These are phyloP conservation scores for Aquilaria yunnanensis DNA, from an alignment of 345 rosid genomes.

Conservation along the genomic window DNA sequence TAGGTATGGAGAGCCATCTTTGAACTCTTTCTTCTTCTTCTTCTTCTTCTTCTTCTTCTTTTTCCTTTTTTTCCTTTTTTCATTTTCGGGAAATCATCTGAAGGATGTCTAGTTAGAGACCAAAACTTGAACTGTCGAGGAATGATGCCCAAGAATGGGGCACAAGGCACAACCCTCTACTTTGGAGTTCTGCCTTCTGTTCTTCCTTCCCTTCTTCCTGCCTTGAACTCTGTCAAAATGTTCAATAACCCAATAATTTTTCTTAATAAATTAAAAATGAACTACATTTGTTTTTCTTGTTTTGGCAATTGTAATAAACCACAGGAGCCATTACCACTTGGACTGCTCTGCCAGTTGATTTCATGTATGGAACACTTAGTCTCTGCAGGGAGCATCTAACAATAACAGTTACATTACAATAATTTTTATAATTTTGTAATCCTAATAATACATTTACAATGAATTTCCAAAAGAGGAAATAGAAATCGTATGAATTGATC, in stretches of 20 bases:
- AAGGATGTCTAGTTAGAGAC: background rate
- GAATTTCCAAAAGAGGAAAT: too few species aligned
- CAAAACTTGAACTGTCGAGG: slow-evolving; percentile 6
- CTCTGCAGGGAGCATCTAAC: slow-evolving; percentile 18
- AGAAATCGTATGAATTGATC: background rate
- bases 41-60: too few species aligned
- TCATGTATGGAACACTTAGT: slow-evolving; percentile 33
- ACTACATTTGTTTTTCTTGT: background rate
- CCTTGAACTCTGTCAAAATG: slow-evolving; percentile 13
- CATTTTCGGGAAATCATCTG: background rate
- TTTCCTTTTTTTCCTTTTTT: too few species aligned
- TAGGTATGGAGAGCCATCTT: too few species aligned
- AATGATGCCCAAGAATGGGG: slow-evolving; percentile 24
- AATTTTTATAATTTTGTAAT: too few species aligned
- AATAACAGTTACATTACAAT: too few species aligned
- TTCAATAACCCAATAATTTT: background rate
- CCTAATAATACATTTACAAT: too few species aligned
- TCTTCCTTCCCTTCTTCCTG: slow-evolving; percentile 12
- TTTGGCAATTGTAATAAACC: background rate
- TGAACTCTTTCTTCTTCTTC: too few species aligned
- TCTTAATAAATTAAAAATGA: background rate
- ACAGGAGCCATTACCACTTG: slow-evolving; percentile 5
- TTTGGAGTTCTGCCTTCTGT: slow-evolving; percentile 21
- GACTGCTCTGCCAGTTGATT: slow-evolving; percentile 9
- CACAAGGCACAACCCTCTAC: slow-evolving; percentile 34